Evolutionary conservation across 306 rosid genomes (phyloP).

Genomic region (Acacia confusa): DNA sequence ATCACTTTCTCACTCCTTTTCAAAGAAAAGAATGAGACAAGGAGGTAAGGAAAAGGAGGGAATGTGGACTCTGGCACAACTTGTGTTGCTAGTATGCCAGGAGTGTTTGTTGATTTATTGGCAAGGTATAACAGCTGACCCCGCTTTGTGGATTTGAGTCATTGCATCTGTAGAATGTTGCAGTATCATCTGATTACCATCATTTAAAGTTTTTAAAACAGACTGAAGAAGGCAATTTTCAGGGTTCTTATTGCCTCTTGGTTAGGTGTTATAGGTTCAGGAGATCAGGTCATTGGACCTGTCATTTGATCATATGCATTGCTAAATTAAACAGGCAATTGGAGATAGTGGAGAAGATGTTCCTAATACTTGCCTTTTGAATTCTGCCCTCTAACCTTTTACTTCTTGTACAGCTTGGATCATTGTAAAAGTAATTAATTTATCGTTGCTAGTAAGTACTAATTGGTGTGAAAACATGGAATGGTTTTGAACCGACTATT

Average conservation of each 20-base stretch:
- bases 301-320: conserved; percentile 30
- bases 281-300: conserved; percentile 31
- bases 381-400: conserved; percentile 29
- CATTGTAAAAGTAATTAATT: conserved; percentile 26
- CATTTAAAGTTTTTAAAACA: conserved; percentile 30
- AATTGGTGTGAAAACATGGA: neutral
- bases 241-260: conserved; percentile 38
- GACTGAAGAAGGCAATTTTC: conserved; percentile 39
- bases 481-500: neutral
- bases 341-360: conserved; percentile 23
- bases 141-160: conserved; percentile 18
- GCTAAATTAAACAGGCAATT: conserved; percentile 38
- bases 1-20: too few relatives aligned
- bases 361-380: conserved; percentile 34
- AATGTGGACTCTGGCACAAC: too few relatives aligned
- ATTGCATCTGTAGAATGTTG: conserved; percentile 25
- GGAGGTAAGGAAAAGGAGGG: too few relatives aligned
- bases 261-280: conserved; percentile 31
- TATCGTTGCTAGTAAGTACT: conserved; percentile 14
- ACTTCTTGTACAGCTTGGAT: conserved; percentile 38
- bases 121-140: conserved; percentile 33
- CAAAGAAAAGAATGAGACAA: too few relatives aligned
- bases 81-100: conserved; percentile 32
- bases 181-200: conserved; percentile 15
- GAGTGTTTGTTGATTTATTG: conserved; percentile 34